These are phyloP conservation scores for Ophiocordyceps robertsii DNA, from an alignment of 2,329 filamentous ascomycete genomes.

Conservation along the genomic window DNA sequence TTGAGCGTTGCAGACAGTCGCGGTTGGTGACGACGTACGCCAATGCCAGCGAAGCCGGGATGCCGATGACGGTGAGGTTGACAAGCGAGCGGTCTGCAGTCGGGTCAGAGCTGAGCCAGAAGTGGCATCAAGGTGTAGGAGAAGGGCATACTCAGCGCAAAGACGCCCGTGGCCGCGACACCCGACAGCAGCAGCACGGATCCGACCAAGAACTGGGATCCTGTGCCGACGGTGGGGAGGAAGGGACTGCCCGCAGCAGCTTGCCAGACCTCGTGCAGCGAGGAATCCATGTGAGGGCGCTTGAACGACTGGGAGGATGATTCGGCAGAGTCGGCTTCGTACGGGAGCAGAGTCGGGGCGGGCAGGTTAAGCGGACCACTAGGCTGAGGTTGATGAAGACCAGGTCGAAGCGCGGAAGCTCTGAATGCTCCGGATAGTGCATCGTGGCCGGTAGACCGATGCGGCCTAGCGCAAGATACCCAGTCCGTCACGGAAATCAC, in stretches of 20 bases:
- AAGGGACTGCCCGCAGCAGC: constrained; percentile 81
- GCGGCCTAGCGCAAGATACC: constrained; percentile 15
- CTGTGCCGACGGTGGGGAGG: constrained; percentile 65
- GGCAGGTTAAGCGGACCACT: too few species aligned
- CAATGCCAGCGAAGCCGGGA: constrained; percentile 79
- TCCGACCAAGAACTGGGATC: constrained; percentile 69
- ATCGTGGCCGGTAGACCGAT: constrained; percentile 20
- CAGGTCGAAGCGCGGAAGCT: constrained; percentile 2
- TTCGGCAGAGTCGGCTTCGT: neutral
- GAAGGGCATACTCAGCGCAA: constrained; percentile 62
- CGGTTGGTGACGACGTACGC: constrained; percentile 49
- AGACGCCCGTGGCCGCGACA: constrained; percentile 61
- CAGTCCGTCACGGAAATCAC: neutral
- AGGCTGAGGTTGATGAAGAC: neutral
- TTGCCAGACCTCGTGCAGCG: constrained; percentile 85
- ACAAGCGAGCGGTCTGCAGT: constrained; percentile 64
- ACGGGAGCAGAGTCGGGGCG: neutral
- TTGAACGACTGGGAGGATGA: neutral
- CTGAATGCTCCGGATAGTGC: constrained; percentile 11
- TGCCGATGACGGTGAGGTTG: constrained; percentile 63
- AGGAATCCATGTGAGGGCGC: constrained; percentile 56
- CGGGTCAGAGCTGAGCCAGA: neutral
- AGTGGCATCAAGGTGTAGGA: neutral
- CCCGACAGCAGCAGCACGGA: constrained; percentile 63
- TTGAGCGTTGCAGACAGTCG: neutral